Evolutionary conservation across 768 basidiomycete species (phyloP), one percentile per base, ranked within the genome.

Genomic region (Tricholoma flavovirens): DNA sequence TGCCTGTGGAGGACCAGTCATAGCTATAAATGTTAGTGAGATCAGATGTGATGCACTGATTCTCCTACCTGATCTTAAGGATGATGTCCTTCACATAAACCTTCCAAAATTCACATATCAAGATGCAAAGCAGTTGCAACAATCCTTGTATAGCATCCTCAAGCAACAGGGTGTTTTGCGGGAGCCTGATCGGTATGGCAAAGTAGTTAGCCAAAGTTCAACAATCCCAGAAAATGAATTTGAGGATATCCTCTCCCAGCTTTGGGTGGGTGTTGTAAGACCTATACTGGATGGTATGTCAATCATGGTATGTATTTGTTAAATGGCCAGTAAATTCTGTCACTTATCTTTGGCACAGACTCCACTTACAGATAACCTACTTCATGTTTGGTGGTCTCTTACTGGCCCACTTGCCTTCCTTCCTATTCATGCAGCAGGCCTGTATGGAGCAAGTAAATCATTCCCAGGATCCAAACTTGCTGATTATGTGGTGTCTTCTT

Each of bases 341-440:
- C 10, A 32, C 30, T 32, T 32, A 32, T 38, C n/a, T 5, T 38
- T 26, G 24, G 29, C 6, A 12, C 6, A 32, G 19, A 10, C n/a
- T 15, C 17, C 35, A 30, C 32, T 32, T 8, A 32, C 21, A 19
- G 17, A 19, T 33, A n/a, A 51, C 12, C 17, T 9, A 17, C 49
- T 10, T 32, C 17, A 17, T 32, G 49, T 63, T 19, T 60, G 59
- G 59, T 64, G 57, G 63, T 60, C 54, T 38, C 49, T 61, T 17
- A 59, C 62, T 49, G 62, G 64, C n/a, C 61, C 64, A 10, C 45
- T 67, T 9, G 33, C 62, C n/a, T 64, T 62, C 54, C 59, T 65
- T 40, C 64, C 64, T 7, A 30, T 65, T 17, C 64, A 65, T 51
- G 64, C 62, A 21, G 64, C 64, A 17, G 64, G 64, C 5, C 49